Percentiles rank a stretch among this genome's conserved stretches.
Conservation (phyloP, 1,139 yeast genomes). For the Protomyces arabidopsidicola region DNA sequence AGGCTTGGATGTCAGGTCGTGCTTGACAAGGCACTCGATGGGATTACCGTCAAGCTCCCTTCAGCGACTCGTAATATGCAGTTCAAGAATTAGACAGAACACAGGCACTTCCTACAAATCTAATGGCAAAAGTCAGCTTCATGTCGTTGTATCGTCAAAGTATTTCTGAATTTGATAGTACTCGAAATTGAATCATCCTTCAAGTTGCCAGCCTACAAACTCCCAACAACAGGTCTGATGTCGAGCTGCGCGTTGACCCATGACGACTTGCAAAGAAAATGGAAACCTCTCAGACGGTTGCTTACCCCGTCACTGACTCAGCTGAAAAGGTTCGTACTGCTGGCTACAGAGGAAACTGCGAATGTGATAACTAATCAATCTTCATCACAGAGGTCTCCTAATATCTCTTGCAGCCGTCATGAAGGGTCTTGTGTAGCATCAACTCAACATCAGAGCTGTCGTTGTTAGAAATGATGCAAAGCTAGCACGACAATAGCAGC, state of each 20-base stretch:
- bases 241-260: background rate
- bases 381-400: constrained; percentile 15
- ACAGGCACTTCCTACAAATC: too few relatives aligned
- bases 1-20: constrained; percentile 90
- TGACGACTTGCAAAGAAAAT: background rate
- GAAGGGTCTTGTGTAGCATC: background rate
- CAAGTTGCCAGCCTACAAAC: background rate
- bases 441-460: background rate
- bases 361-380: constrained; percentile 25
- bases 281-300: constrained; percentile 20
- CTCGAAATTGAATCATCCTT: background rate
- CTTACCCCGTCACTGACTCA: constrained; percentile 27
- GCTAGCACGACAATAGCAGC: background rate
- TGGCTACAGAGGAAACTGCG: constrained; percentile 29
- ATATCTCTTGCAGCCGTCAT: background rate
- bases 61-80: constrained; percentile 29
- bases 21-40: constrained; percentile 87
- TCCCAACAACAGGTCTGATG: background rate
- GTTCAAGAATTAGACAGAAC: background rate
- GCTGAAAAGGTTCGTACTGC: constrained; percentile 27
- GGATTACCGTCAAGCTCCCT: constrained; percentile 57
- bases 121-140: background rate
- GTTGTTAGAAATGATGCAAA: background rate
- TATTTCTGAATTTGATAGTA: background rate
- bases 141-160: background rate